Base-by-base conservation (phyloP, 192 early-diverging fungal species). In the Thamnidium elegans region DNA sequence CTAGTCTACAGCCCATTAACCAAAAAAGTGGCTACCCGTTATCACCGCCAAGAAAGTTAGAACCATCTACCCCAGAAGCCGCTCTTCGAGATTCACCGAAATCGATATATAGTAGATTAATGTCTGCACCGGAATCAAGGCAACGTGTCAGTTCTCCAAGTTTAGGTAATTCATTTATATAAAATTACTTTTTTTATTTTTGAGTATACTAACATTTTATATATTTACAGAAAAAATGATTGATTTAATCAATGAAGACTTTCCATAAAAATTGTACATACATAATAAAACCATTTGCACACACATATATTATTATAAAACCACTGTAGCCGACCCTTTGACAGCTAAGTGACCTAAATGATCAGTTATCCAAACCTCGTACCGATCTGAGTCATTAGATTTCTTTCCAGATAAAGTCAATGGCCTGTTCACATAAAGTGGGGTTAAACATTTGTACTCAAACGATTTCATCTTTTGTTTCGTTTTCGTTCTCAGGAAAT, bases 361-460 rank as follows among this genome's bases (percentile, higher is more conserved):
- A 53, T 64, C 36, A 15, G 47, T 17, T 23, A 64, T 23, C 51
- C 63, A 64, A 20, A 64, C 21, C 13, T 55, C 63, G 26, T 55
- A 64, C 13, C 17, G 14, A 7, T 42, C 42, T 13, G 46, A 5
- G 4, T 48, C 46, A 5, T 26, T 42, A n/a, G 58, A 43, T 7
- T 7, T 21, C 32, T 34, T 62, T 15, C 44, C 47, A 30, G 34
- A 64, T 11, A 64, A 23, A n/a, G 34, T 54, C 20, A 64, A 30
- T 20, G 15, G 39, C 3, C 19, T 31, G 39, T 64, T 36, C 11
- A 55, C 63, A 43, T 54, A 52, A 11, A 64, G 50, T 3, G 63
- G 63, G 5, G 21, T n/a, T n/a, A 64, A 30, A 20, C 63, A 64
- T 55, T 42, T 64, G 4, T 64, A 64, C 2, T 15, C 15, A 23